Base-by-base conservation (phyloP, 192 early-diverging fungal genomes). In the Pilobolus umbonatus region DNA sequence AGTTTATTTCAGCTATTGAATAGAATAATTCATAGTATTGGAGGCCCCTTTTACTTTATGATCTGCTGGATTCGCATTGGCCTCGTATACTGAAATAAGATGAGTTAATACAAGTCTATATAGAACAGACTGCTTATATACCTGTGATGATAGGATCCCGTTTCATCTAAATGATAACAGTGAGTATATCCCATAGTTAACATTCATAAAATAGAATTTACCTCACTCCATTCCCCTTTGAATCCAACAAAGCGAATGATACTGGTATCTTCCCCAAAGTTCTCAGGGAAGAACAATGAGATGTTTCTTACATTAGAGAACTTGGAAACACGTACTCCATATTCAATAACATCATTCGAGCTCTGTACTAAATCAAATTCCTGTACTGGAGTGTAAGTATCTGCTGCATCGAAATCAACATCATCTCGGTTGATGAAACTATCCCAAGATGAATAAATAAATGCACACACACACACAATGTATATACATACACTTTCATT, bases 371-470 rank as follows among this genome's bases (percentile, higher is more conserved):
- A 76, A 26, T 86, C 85, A 87, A 89, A 93, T 68, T 87, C 81
- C 74, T 97, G 94, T 8, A 86, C 84, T 4, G 87, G 68, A n/a
- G 46, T 53, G 12, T 80, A 81, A 17, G 72, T 69, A 4, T 90
- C 87, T 4, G 86, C 88, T 12, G 72, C 82, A 48, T 90, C 87
- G 73, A 99, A 99, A 72, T 99, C 94, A 53, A 99, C 57, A 64
- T 91, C 86, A 15, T 93, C 91, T 12, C 80, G 71, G 77, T 98
- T 98, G 52, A 92, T 83, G 66, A 88, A 94, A 17, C 88, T 90
- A 63, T 36, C 36, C 15, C 48, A 45, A 24, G n/a, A 15, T 39
- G 11, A 17, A 12, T 12, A 12, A 15, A 42, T 42, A 42, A 9
- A 42, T 42, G 39, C 19, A 12, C 14, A 42, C 8, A 47, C 19